Evolutionary conservation across 2,329 filamentous ascomycete species (phyloP).

Genomic region (Verticillium tricorpus): DNA sequence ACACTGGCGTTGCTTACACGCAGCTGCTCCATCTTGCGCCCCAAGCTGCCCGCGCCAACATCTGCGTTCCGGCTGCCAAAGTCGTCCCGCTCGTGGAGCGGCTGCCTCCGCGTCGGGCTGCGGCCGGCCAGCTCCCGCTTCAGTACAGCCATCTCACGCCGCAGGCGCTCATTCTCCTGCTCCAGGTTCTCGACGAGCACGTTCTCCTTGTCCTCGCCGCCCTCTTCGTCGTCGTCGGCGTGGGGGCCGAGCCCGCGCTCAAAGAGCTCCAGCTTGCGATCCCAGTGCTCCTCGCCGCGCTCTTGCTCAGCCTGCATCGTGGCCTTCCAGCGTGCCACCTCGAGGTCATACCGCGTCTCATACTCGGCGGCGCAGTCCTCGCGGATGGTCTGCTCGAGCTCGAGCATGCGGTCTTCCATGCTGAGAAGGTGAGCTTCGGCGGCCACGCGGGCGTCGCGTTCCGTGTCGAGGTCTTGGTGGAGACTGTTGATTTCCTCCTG

Average conservation of each 20-base stretch:
- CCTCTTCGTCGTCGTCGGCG: constrained; percentile 26
- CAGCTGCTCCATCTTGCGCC: constrained; percentile 46
- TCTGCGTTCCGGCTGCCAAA: constrained; percentile 21
- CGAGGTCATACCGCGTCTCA: constrained; percentile 69
- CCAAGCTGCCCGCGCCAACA: constrained; percentile 30
- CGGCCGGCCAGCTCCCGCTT: constrained; percentile 60
- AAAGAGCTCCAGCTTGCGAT: constrained; percentile 73
- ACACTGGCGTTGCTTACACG: constrained; percentile 36
- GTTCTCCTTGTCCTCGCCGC: constrained; percentile 57
- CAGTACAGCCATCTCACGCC: constrained; percentile 59
- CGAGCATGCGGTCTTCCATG: constrained; percentile 60
- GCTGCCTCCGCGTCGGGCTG: constrained; percentile 58
- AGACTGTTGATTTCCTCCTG: constrained; percentile 73
- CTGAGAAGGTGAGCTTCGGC: constrained; percentile 70
- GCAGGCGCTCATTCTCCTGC: constrained; percentile 65
- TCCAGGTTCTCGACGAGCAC: constrained; percentile 59
- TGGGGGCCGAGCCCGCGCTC: constrained; percentile 41
- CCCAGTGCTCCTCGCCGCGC: constrained; percentile 76
- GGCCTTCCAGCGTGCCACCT: constrained; percentile 77
- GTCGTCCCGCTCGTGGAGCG: constrained; percentile 51
- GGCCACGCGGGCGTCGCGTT: constrained; percentile 64
- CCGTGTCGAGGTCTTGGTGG: constrained; percentile 62
- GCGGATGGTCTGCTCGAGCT: constrained; percentile 76
- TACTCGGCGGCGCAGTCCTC: constrained; percentile 88
- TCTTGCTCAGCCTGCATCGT: constrained; percentile 76